Evolutionary conservation across 176 grass and related monocot genomes (phyloP), one percentile per base, ranked within the genome.

Genomic region (Saccharum spontaneum): DNA sequence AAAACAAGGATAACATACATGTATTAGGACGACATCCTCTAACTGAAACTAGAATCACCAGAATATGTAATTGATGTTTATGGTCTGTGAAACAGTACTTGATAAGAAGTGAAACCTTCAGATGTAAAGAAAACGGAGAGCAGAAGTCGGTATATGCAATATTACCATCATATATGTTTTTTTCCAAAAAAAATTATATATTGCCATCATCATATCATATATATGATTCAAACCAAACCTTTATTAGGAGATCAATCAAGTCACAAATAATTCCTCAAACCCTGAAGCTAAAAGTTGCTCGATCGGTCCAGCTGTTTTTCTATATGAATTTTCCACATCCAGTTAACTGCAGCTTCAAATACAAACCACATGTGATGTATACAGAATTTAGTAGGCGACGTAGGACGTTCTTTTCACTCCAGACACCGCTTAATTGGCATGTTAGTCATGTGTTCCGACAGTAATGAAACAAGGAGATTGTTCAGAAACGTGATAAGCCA

Each of bases 401-500:
- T 81, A 75, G 45, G 36, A 75, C 75, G 36, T 82, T 82, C 39
- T 79, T n/a, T 62, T 80, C 24, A 17, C 50, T 76, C 26, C 28
- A 36, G 48, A 69, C 60, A 82, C 34, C 13, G 18, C 34, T 69
- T 79, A 63, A 26, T 87, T 28, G 20, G 61, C 6, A 39, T 46
- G 38, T 61, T 62, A 87, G 48, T 60, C 84, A 73, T 67, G 67
- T 79, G 74, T 83, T 79, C 17, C 43, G 71, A 85, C 45, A 73
- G 75, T 73, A 83, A 83, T 38, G 16, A 31, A 39, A 87, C 66
- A 28, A 61, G 77, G 33, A 36, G 1, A 41, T 81, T 52, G 64
- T 76, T 83, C 22, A 76, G 1, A 69, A 81, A 62, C 77, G 52
- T 81, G 82, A 20, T 26, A 13, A 71, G 69, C 20, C 39, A 87